Evolutionary conservation across 2,329 filamentous ascomycete species (phyloP).

Genomic region (Fusarium robinianum): DNA sequence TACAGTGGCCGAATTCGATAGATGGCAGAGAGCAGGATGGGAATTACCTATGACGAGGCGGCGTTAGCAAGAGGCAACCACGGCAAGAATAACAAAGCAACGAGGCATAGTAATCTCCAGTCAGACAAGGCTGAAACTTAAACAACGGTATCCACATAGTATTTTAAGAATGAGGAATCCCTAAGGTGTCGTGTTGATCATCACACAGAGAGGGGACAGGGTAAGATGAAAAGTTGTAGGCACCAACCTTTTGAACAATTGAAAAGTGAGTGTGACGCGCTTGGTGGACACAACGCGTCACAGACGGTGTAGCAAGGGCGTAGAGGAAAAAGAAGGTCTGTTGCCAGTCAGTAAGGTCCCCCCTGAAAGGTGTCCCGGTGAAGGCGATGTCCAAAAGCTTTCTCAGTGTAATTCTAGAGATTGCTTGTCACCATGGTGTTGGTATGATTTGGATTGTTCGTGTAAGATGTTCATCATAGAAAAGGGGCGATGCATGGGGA

Average conservation of each 20-base stretch:
- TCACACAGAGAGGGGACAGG: constrained; percentile 50
- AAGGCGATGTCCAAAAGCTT: constrained; percentile 37
- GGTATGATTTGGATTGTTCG: constrained; percentile 69
- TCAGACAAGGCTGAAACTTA: constrained; percentile 73
- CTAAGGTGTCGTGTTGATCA: constrained; percentile 65
- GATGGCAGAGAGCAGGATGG: constrained; percentile 4
- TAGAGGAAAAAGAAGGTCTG: too few species aligned
- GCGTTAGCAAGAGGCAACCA: constrained; percentile 45
- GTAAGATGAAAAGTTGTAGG: constrained; percentile 8
- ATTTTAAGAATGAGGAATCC: constrained; percentile 72
- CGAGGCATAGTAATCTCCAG: constrained; percentile 43
- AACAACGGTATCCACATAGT: constrained; percentile 65
- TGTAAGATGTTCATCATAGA: constrained; percentile 44
- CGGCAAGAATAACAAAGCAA: constrained; percentile 23
- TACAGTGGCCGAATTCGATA: constrained; percentile 40
- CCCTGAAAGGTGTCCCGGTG: constrained; percentile 12
- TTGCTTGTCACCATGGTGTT: constrained; percentile 57
- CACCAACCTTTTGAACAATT: constrained; percentile 54
- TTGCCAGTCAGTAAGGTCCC: constrained; percentile 5
- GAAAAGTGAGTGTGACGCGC: constrained; percentile 10
- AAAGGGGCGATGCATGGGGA: constrained; percentile 15
- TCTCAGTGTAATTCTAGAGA: constrained; percentile 63
- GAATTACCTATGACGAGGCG: constrained; percentile 49
- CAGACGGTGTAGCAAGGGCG: too few species aligned
- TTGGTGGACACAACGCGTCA: constrained; percentile 10